These are phyloP conservation scores for Rhodotorula babjevae DNA, from an alignment of 768 basidiomycete genomes.

Conservation along the genomic window DNA sequence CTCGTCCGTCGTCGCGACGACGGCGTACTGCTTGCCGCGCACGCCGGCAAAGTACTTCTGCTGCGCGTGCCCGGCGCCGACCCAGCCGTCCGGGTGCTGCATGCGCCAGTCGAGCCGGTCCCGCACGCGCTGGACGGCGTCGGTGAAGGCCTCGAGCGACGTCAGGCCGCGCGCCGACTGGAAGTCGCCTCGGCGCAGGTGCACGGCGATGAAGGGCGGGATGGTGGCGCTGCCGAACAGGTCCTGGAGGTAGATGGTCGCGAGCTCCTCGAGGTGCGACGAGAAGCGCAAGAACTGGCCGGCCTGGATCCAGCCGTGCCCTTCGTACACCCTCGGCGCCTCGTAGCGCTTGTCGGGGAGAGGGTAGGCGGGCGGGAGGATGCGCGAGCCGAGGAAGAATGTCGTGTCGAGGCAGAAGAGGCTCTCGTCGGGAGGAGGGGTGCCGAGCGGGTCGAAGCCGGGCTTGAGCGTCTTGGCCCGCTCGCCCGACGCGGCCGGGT, in stretches of 20 bases:
- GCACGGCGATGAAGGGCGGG: slow-evolving; percentile 37
- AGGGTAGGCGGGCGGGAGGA: slow-evolving; percentile 19
- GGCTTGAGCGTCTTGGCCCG: slow-evolving; percentile 12
- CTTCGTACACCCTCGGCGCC: slow-evolving; percentile 18
- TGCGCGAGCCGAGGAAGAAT: slow-evolving; percentile 32
- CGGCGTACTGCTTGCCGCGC: slow-evolving; percentile 47
- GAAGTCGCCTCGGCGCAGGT: slow-evolving; percentile 38
- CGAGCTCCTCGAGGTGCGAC: slow-evolving; percentile 16
- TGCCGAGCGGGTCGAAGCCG: slow-evolving; percentile 20
- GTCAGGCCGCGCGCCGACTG: slow-evolving; percentile 25
- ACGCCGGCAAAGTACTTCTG: slow-evolving; percentile 6
- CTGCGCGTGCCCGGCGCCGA: slow-evolving; percentile 6
- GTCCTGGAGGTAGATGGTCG: slow-evolving; percentile 14
- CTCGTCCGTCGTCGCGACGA: slow-evolving; percentile 64
- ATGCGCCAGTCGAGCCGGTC: slow-evolving; percentile 15
- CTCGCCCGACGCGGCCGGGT: no score
- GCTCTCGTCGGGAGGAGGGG: slow-evolving; percentile 9
- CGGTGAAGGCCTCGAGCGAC: slow-evolving; percentile 18
- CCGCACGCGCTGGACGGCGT: slow-evolving; percentile 20
- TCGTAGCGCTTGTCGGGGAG: slow-evolving; percentile 6
- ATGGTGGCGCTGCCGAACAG: slow-evolving; percentile 23
- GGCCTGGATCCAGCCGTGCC: slow-evolving; percentile 16
- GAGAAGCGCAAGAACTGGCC: slow-evolving; percentile 29
- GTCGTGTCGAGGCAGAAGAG: slow-evolving; percentile 37
- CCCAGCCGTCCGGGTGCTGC: slow-evolving; percentile 18